phyloP scores from a whole-genome alignment of 306 rosid genomes.

The Vigna reflexopilosa region DNA sequence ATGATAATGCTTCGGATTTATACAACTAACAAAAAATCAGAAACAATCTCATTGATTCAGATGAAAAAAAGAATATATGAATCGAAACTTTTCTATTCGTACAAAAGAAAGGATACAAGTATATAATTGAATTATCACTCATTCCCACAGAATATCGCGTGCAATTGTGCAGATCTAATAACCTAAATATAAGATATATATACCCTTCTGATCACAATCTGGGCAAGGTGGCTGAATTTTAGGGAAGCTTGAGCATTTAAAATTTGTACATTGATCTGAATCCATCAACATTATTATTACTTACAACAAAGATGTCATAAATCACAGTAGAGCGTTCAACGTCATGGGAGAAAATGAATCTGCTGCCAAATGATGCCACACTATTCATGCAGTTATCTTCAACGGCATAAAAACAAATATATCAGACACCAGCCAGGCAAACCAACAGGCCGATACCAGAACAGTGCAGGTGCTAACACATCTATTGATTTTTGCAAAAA shows the following conservation, averaged over 20 bases:
- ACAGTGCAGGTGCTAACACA: background rate
- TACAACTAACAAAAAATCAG: background rate
- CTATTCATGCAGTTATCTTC: constrained; percentile 36
- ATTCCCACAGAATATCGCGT: constrained; percentile 30
- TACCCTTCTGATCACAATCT: constrained; percentile 18
- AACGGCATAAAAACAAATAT: constrained; percentile 34
- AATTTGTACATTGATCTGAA: constrained; percentile 38
- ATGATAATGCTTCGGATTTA: background rate
- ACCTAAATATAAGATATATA: constrained; percentile 16
- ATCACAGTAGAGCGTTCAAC: constrained; percentile 30
- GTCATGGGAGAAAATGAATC: constrained; percentile 37
- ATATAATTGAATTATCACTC: constrained; percentile 24
- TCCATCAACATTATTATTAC: constrained; percentile 33
- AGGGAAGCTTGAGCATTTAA: constrained; percentile 28
- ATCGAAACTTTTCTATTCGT: constrained; percentile 31
- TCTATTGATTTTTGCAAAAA: constrained; percentile 20
- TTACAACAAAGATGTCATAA: constrained; percentile 25
- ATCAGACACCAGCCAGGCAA: constrained; percentile 34
- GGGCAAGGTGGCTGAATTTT: constrained; percentile 25
- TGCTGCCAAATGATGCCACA: constrained; percentile 37
- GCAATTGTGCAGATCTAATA: constrained; percentile 22
- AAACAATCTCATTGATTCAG: constrained; percentile 13
- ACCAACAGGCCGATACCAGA: constrained; percentile 36
- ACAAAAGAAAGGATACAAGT: constrained; percentile 39
- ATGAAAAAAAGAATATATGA: background rate